Percentiles rank a stretch among this genome's conserved stretches.
Conservation (phyloP, 1,139 yeast species). For the Scheffersomyces segobiensis region DNA sequence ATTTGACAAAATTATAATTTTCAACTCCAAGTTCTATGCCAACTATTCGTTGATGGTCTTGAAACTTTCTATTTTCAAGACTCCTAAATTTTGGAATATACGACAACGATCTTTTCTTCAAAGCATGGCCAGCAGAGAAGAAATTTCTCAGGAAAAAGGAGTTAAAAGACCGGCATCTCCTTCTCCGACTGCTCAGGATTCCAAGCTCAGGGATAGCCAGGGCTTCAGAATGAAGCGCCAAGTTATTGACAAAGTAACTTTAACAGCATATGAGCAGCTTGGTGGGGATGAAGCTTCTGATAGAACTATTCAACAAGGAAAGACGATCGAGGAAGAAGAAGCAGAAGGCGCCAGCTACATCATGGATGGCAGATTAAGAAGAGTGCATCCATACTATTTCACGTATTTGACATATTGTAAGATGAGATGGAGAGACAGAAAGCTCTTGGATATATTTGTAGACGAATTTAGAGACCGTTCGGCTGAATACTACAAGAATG, state of each 20-base stretch:
- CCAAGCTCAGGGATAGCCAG: constrained; percentile 40
- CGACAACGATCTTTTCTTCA: background rate
- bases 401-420: constrained; percentile 92
- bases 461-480: constrained; percentile 84
- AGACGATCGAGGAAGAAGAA: constrained; percentile 56
- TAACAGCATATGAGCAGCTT: constrained; percentile 43
- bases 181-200: constrained; percentile 14
- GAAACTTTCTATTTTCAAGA: background rate
- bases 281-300: constrained; percentile 34
- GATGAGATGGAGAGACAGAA: constrained; percentile 84
- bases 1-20: background rate
- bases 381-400: constrained; percentile 82
- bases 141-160: background rate
- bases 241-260: constrained; percentile 40
- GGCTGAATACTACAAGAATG: constrained; percentile 62
- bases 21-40: background rate
- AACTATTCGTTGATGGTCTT: background rate
- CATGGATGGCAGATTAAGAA: constrained; percentile 62
- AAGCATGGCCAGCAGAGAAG: background rate
- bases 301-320: constrained; percentile 25
- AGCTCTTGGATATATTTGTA: constrained; percentile 74
- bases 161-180: constrained; percentile 25
- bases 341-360: constrained; percentile 52
- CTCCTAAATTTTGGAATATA: background rate
- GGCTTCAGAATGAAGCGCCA: constrained; percentile 54